phyloP scores from a whole-genome alignment of 2,329 filamentous ascomycete species.

The Diplodia mutila region DNA sequence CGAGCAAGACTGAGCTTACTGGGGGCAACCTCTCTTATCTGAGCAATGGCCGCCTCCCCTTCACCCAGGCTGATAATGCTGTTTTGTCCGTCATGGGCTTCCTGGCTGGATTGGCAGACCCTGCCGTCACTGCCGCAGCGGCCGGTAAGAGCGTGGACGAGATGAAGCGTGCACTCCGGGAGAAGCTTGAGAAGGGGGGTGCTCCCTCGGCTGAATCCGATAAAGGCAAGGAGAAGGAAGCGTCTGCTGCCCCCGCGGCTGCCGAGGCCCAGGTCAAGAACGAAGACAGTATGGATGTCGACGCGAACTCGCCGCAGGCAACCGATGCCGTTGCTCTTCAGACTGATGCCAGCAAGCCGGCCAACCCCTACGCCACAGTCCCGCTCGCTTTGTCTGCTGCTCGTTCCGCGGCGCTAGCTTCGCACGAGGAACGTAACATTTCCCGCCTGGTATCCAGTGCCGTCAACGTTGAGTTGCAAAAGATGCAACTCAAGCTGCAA shows the following conservation, averaged over 20 bases:
- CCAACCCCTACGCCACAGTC: slow-evolving; percentile 67
- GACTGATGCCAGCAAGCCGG: slow-evolving; percentile 1
- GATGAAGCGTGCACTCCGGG: slow-evolving; percentile 77
- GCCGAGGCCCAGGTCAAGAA: slow-evolving; percentile 55
- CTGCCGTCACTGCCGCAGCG: slow-evolving; percentile 85
- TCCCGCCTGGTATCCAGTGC: slow-evolving; percentile 89
- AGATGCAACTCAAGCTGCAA: slow-evolving; percentile 91
- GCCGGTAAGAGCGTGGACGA: slow-evolving; percentile 86
- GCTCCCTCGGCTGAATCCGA: slow-evolving; percentile 42
- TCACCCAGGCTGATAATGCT: slow-evolving; percentile 91
- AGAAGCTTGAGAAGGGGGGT: slow-evolving; percentile 70
- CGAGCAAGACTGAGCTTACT: slow-evolving; percentile 28
- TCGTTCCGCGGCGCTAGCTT: slow-evolving; percentile 83
- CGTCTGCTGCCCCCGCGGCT: slow-evolving; percentile 55
- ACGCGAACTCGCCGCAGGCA: slow-evolving; percentile 57
- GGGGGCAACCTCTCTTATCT: slow-evolving; percentile 62
- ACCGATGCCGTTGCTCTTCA: slow-evolving; percentile 25
- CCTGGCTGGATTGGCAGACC: slow-evolving; percentile 87
- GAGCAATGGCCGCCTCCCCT: slow-evolving; percentile 76
- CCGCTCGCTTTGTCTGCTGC: slow-evolving; percentile 85
- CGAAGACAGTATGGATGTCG: slow-evolving; percentile 65
- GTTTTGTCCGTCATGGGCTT: slow-evolving; percentile 96
- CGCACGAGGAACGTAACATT: slow-evolving; percentile 96
- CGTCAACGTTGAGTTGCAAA: slow-evolving; percentile 91
- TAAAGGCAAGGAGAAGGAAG: slow-evolving; percentile 60